Percentiles rank a stretch among this genome's conserved stretches.
phyloP scores from a whole-genome alignment of 805 yeast species.

The Saturnispora saitoi region DNA sequence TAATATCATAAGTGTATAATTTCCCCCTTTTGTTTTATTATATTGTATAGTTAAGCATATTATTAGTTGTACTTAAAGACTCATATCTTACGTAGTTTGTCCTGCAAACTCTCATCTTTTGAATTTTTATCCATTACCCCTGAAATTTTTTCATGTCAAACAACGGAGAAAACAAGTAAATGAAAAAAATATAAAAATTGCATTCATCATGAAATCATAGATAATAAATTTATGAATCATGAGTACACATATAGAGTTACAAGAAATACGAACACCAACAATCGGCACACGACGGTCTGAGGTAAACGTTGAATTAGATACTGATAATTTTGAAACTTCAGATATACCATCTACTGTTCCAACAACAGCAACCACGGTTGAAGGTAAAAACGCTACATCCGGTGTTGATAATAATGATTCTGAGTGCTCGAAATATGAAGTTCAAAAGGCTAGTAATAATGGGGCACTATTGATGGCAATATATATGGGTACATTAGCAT shows the following conservation, averaged over 20 bases:
- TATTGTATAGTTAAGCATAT: no score
- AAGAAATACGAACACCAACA: background rate
- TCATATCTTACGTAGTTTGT: background rate
- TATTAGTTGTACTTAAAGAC: no score
- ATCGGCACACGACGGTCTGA: background rate
- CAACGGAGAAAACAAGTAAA: background rate
- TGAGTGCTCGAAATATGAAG: background rate
- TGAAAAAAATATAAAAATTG: background rate
- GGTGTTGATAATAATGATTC: background rate
- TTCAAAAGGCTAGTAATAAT: background rate
- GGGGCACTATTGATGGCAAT: constrained; percentile 44
- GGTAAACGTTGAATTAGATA: background rate
- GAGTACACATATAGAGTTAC: background rate
- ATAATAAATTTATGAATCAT: background rate
- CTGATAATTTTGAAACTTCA: background rate
- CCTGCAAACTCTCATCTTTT: background rate
- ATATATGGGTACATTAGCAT: constrained; percentile 71
- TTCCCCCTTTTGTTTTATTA: no score
- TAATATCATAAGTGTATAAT: no score
- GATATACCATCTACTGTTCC: background rate
- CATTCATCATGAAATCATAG: background rate
- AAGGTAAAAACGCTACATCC: background rate
- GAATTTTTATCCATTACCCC: background rate
- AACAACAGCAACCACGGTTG: background rate
- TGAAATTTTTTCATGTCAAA: background rate